Percentiles rank a stretch among this genome's conserved stretches.
Conservation (phyloP, 768 basidiomycete species). For the Nidularia pulvinata region DNA sequence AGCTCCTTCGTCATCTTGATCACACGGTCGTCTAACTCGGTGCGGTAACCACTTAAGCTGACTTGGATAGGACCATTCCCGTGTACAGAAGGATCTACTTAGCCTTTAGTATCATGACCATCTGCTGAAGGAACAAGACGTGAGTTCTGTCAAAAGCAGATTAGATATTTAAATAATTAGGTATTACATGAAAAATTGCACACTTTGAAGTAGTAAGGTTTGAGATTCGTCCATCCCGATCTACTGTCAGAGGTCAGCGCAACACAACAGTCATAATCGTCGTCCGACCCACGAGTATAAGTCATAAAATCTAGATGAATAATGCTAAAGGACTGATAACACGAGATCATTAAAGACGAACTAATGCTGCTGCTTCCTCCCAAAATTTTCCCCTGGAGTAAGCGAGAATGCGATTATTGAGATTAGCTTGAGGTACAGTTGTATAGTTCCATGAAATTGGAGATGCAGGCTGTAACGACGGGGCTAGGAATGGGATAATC, state of each 20-base stretch:
- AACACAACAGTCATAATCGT: conserved; percentile 17
- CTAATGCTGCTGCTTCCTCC: conserved; percentile 1
- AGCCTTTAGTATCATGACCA: not conserved
- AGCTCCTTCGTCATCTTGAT: not conserved
- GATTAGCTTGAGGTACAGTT: not conserved
- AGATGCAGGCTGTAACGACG: not conserved
- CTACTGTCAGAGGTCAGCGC: conserved; percentile 10
- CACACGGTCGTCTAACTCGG: not conserved
- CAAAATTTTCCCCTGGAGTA: not conserved
- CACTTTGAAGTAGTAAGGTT: not conserved
- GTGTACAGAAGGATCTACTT: not conserved
- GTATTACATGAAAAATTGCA: not conserved
- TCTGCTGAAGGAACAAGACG: not conserved
- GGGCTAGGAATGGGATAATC: not conserved
- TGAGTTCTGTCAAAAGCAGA: not conserved
- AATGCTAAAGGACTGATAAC: not conserved
- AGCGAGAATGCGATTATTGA: not conserved
- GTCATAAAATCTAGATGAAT: not conserved
- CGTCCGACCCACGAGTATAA: conserved; percentile 15
- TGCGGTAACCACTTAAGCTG: not conserved
- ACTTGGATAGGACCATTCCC: not conserved
- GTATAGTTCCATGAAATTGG: not conserved
- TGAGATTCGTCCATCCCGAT: conserved; percentile 16
- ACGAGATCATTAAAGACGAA: not conserved
- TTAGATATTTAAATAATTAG: not conserved